Base-by-base conservation (phyloP, 179 eudicot species). In the Gypsophila paniculata region DNA sequence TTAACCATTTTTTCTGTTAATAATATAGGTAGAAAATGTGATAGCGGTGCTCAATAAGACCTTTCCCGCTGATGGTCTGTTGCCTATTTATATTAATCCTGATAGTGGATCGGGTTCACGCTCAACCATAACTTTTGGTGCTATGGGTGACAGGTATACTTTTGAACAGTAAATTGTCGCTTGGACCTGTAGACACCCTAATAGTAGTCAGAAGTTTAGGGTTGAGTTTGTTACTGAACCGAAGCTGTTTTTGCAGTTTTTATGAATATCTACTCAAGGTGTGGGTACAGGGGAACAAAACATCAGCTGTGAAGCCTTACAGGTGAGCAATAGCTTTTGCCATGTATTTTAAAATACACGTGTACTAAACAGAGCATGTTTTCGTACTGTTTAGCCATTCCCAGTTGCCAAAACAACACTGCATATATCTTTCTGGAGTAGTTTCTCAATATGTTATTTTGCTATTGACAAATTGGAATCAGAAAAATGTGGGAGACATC, bases 401-500 rank as follows among this genome's bases (percentile, higher is more conserved):
- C 34, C n/a, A 26, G 18, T 29, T 70, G 34, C 8, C 52, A 46
- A 1, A 21, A 38, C 61, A 61, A 19, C 69, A 68, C 39, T 39
- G 36, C 19, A 18, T 29, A 49, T 17, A 17, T 44, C 3, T 36
- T 58, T 36, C 17, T 67, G 42, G 68, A n/a, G 26, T 51, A 44
- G 19, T 68, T 53, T 60, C 48, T 12, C 36, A 23, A 65, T n/a
- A 12, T 68, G 21, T 71, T 79, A 52, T 48, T 61, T 19, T 48
- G 61, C 72, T 12, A 75, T 72, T 52, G 69, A 73, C 58, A 51
- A 46, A 70, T 71, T 72, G 72, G 68, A 57, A 74, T 75, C 89
- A 95, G 99, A 80, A 93, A 87, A 7, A 95, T 95, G 99, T 95
- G 99, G 99, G 99, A 95, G 88, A 92, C 67, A 77, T 92, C 99